Conservation (phyloP, 208 protist genomes). For the Trypanosoma platydactyli region DNA sequence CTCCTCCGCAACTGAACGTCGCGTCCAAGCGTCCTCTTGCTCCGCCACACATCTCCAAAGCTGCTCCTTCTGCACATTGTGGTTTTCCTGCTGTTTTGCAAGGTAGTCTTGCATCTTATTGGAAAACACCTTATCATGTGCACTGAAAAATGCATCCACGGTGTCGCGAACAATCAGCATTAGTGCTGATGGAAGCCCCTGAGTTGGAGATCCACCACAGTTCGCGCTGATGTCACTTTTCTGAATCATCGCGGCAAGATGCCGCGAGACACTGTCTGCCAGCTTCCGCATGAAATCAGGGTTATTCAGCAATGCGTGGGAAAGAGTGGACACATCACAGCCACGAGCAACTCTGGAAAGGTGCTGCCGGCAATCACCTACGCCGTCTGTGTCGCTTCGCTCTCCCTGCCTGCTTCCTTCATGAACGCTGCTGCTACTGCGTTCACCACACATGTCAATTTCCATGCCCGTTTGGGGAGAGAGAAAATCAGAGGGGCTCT, state of each 20-base stretch:
- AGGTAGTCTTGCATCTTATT: slow-evolving; percentile 6
- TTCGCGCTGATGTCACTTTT: slow-evolving; percentile 5
- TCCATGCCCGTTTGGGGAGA: slow-evolving; percentile 8
- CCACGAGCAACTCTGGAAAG: neutral
- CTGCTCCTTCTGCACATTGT: slow-evolving; percentile 4
- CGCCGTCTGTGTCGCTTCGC: neutral
- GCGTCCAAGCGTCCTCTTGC: slow-evolving; percentile 12
- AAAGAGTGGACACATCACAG: neutral
- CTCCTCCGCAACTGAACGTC: neutral
- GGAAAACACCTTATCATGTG: slow-evolving; percentile 20
- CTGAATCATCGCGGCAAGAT: slow-evolving; percentile 19
- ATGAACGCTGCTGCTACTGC: neutral
- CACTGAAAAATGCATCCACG: slow-evolving; percentile 8
- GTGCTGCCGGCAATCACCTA: neutral
- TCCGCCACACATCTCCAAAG: slow-evolving; percentile 8
- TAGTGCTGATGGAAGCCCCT: slow-evolving; percentile 24
- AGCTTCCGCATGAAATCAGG: slow-evolving; percentile 11
- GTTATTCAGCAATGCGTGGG: neutral
- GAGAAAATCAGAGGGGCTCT: slow-evolving; percentile 20
- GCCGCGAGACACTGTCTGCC: slow-evolving; percentile 15
- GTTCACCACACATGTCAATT: neutral
- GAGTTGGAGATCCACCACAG: neutral
- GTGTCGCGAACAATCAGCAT: slow-evolving; percentile 20
- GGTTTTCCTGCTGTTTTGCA: slow-evolving; percentile 3
- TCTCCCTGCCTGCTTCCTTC: neutral